Base-by-base conservation (phyloP, 176 grass and related monocot genomes). In the Elymus sibiricus region DNA sequence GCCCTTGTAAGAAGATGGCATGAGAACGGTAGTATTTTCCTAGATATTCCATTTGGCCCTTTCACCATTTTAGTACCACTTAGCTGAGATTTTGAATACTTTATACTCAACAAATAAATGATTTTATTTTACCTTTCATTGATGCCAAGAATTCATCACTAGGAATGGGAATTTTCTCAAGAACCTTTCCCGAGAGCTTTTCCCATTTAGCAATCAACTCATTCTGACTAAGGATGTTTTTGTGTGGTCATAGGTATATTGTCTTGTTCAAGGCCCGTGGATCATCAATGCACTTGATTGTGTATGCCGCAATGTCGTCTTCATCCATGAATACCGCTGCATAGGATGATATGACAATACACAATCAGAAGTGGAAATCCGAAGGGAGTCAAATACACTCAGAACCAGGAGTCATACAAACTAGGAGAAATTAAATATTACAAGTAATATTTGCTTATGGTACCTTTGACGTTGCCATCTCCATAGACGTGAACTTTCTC, bases 211-310 rank as follows among this genome's bases (percentile, higher is more conserved):
- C 1, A 7, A 97, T 83, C 6, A 94, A 4, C 43, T 97, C 86
- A 17, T 74, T 90, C 47, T 94, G 94, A 17, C 85, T 77, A 42
- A 92, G 46, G 42, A 92, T 89, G 51, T 97, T 97, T 13, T 82
- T 84, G 9, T 9, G 60, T 0, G 90, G 90, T 0, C 94, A 78
- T 24, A 97, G 9, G 69, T 90, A 92, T 28, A 94, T 16, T 5
- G 89, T 89, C 78, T 94, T 94, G 81, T 97, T 94, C 73, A 94
- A 16, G 15, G 86, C 68, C 5, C 81, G 74, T 31, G 88, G 92
- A 68, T 94, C 90, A 35, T 90, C 83, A 19, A 92, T 21, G 2
- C 82, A 72, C 34, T 82, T 80, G 26, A 97, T 94, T 66, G 90
- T 79, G 80, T 92, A 94, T 37, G 74, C 84, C 21, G 67, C 88